Base-by-base conservation (phyloP, 805 yeast species). In the Cephaloascus fragrans region DNA sequence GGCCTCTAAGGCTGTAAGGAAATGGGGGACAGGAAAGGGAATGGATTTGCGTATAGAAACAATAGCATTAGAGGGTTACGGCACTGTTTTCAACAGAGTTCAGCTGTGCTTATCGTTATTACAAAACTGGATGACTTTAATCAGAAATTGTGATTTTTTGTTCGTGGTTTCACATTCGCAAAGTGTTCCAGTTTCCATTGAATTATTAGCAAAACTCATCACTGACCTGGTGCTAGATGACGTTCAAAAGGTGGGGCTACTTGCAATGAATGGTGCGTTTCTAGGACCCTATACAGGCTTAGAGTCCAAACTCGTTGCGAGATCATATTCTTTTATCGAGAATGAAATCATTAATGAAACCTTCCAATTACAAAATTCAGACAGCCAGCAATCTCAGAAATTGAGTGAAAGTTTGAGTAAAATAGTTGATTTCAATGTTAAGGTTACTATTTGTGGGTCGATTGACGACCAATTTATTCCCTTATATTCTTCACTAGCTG, bases 381-480 rank as follows among this genome's bases (percentile, higher is more conserved):
- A 52, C 41, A 55, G 70, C 57, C 37, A 53, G 26, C 58, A 73
- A 52, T 60, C 75, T 38, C 47, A 58, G 37, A 61, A 50, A 10
- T 71, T 55, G 57, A 66, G 58, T 39, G 57, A 52, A 44, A 57
- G 61, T 34, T 67, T 52, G 47, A 72, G 57, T 50, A 67, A 65
- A 29, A 61, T 71, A 18, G 52, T 73, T 18, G 60, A 56, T 37
- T 53, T 62, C 35, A 50, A 56, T 44, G 64, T 66, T 9, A 71
- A 76, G 40, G 32, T 75, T 3, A 68, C 74, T 34, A 53, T 75
- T 23, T 61, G 74, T 28, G 78, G 80, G 0, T 67, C 75, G 3
- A 56, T 73, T 20, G 71, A 71, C 43, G 77, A 73, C 47, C 76
- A 71, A 44, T 58, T 73, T 57, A 71, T 67, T 14, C 76, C 79